Evolutionary conservation across 106 monocot species (phyloP).

Genomic region (Dendrobium huoshanense): DNA sequence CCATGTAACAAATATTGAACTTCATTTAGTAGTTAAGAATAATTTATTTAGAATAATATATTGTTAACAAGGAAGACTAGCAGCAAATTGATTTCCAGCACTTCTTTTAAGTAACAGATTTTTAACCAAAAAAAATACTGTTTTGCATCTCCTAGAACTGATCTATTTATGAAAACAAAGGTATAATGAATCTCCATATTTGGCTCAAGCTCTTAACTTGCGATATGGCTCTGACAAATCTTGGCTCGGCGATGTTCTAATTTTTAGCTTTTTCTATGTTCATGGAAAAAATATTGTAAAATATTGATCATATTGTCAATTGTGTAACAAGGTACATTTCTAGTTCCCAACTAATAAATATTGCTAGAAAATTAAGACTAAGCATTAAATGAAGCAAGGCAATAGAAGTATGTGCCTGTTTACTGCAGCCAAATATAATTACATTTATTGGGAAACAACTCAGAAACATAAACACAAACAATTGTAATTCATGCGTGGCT

Average conservation of each 20-base stretch:
- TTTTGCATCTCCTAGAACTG: neutral
- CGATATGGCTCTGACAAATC: neutral
- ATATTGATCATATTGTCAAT: neutral
- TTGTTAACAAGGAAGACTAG: neutral
- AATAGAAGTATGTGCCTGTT: neutral
- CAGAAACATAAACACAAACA: neutral
- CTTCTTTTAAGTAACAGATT: neutral
- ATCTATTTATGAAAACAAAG: constrained; percentile 1
- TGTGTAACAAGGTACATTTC: neutral
- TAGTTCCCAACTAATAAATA: too few relatives aligned
- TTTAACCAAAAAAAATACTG: neutral
- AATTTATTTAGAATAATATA: neutral
- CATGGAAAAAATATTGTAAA: neutral
- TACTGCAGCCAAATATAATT: neutral
- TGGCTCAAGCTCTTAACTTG: neutral
- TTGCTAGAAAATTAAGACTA: too few relatives aligned
- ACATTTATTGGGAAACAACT: neutral
- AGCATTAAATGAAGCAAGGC: neutral
- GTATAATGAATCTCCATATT: neutral
- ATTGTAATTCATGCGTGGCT: neutral
- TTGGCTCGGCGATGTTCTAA: neutral
- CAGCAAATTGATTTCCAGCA: neutral
- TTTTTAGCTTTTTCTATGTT: neutral
- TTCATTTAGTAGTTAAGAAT: neutral
- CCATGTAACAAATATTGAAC: neutral